Conservation (phyloP, 352 stramenopile genomes). For the Globisporangium yorkense region DNA sequence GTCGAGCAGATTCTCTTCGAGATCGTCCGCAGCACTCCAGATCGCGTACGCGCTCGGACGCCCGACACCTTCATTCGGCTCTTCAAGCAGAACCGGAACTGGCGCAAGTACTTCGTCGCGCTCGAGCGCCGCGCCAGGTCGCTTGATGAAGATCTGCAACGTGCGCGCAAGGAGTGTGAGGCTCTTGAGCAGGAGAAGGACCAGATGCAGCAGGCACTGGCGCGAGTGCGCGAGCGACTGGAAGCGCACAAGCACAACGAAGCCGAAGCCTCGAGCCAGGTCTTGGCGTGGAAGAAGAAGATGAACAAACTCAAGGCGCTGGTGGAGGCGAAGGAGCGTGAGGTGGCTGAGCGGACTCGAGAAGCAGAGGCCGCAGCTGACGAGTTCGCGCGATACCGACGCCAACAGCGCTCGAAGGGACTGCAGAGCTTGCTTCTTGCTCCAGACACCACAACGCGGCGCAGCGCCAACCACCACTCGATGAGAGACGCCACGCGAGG, state of each 20-base stretch:
- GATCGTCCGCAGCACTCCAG: conserved; percentile 48
- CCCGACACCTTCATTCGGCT: conserved; percentile 49
- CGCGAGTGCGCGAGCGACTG: conserved; percentile 18
- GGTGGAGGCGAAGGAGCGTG: conserved; percentile 34
- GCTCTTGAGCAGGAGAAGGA: conserved; percentile 22
- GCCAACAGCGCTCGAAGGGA: conserved; percentile 27
- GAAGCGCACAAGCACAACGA: conserved; percentile 18
- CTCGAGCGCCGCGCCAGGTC: conserved; percentile 38
- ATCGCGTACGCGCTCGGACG: conserved; percentile 33
- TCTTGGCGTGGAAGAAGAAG: conserved; percentile 51
- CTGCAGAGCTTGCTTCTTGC: conserved; percentile 23
- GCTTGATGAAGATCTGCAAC: conserved; percentile 27
- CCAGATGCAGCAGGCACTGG: conserved; percentile 16
- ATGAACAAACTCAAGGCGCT: conserved; percentile 41
- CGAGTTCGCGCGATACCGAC: conserved; percentile 27
- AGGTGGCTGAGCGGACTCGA: conserved; percentile 19
- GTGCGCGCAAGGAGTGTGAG: conserved; percentile 28
- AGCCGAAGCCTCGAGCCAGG: conserved; percentile 27
- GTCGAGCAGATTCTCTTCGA: conserved; percentile 62
- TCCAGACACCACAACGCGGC: not conserved
- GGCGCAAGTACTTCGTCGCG: conserved; percentile 61
- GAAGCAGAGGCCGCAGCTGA: conserved; percentile 22
- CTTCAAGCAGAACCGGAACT: conserved; percentile 75
- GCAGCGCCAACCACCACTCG: not conserved
- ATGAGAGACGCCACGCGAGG: not conserved